Percentiles rank a stretch among this genome's conserved stretches.
Conservation (phyloP, 2,329 filamentous ascomycete genomes). For the Botrytis squamosa region DNA sequence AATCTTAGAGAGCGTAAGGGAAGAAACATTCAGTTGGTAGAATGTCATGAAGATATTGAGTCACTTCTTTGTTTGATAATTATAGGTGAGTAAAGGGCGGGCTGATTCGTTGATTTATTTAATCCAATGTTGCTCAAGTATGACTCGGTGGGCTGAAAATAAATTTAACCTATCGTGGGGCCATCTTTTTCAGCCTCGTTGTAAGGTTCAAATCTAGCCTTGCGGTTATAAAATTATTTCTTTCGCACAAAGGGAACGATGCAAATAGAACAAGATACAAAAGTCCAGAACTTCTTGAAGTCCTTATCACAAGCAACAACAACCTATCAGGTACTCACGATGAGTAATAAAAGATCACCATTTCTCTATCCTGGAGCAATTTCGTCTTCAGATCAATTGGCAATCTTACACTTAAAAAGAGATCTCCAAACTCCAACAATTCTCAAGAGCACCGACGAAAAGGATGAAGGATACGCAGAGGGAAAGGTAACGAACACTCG, state of each 20-base stretch:
- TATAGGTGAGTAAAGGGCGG: not conserved
- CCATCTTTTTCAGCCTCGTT: slow-evolving; percentile 6
- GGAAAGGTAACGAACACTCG: slow-evolving; percentile 84
- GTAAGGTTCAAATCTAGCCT: not conserved
- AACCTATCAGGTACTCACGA: slow-evolving; percentile 23
- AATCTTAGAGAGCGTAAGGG: slow-evolving; percentile 17
- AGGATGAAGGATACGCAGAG: slow-evolving; percentile 70
- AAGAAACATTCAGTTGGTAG: slow-evolving; percentile 26
- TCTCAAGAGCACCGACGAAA: slow-evolving; percentile 59
- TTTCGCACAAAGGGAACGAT: slow-evolving; percentile 13
- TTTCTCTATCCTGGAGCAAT: slow-evolving; percentile 71
- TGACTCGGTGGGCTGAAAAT: not conserved
- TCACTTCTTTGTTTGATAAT: slow-evolving; percentile 22
- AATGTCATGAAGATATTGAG: slow-evolving; percentile 21
- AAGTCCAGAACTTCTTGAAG: slow-evolving; percentile 19
- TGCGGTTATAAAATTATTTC: slow-evolving; percentile 16
- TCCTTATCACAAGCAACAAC: not conserved
- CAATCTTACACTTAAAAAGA: slow-evolving; percentile 84
- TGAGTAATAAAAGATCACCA: slow-evolving; percentile 55
- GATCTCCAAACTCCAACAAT: slow-evolving; percentile 79
- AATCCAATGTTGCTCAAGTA: not conserved
- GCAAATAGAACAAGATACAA: not conserved
- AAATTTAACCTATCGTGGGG: not conserved
- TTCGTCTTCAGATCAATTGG: slow-evolving; percentile 65
- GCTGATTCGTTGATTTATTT: slow-evolving; percentile 4